Conservation (phyloP, 345 rosid genomes). For the Isatis tinctoria region DNA sequence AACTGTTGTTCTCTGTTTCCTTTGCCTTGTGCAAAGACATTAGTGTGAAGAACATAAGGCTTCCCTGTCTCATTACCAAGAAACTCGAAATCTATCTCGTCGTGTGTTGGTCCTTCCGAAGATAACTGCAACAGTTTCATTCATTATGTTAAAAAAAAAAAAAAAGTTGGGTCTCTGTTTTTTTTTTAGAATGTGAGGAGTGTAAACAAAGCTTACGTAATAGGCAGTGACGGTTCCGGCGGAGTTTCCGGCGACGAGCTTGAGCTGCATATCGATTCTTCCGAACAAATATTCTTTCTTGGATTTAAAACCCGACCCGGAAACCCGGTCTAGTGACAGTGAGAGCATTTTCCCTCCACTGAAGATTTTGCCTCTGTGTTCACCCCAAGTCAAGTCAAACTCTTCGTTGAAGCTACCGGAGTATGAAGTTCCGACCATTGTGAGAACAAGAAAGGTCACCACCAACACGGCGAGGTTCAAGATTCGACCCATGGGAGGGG, state of each 20-base stretch:
- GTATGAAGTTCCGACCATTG: conserved; percentile 28
- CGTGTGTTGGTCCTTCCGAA: conserved; percentile 49
- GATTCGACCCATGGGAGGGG: conserved; percentile 14
- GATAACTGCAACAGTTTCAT: conserved; percentile 39
- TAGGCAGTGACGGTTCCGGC: conserved; percentile 74
- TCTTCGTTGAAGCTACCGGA: conserved; percentile 49
- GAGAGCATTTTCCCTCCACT: conserved; percentile 49
- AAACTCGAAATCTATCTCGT: conserved; percentile 77
- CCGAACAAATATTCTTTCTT: conserved; percentile 54
- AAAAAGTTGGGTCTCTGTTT: not conserved
- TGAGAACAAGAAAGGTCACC: conserved; percentile 17
- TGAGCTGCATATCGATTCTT: conserved; percentile 64
- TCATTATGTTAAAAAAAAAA: not conserved
- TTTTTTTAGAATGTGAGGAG: not conserved
- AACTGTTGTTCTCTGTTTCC: conserved; percentile 74
- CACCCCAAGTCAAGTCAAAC: conserved; percentile 61
- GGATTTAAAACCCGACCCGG: conserved; percentile 68
- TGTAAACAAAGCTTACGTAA: conserved; percentile 37
- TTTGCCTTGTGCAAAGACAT: conserved; percentile 58
- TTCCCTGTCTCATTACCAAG: conserved; percentile 60
- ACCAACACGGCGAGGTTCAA: conserved; percentile 14
- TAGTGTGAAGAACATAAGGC: conserved; percentile 65
- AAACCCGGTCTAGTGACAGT: conserved; percentile 47
- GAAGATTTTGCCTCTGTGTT: conserved; percentile 47
- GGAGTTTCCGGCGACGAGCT: conserved; percentile 67